Evolutionary conservation across 73 alveolate species (phyloP).

Genomic region (Blepharisma stoltei): DNA sequence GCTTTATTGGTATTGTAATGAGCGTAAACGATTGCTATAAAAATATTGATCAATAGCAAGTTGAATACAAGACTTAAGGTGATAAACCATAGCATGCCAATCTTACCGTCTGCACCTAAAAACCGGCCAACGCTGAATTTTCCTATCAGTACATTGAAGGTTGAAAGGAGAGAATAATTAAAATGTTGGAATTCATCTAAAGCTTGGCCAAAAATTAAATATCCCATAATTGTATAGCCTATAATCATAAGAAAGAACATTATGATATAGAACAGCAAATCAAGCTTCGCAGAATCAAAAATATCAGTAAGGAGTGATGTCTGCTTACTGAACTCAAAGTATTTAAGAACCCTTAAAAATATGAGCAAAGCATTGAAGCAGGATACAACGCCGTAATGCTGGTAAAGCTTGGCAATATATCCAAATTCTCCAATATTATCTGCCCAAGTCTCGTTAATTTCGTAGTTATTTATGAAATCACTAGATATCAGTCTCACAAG

Average conservation of each 20-base stretch:
- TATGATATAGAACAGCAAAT: slow-evolving; percentile 46
- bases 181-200: slow-evolving; percentile 27
- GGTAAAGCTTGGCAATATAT: slow-evolving; percentile 10
- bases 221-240: slow-evolving; percentile 51
- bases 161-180: slow-evolving; percentile 13
- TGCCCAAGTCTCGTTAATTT: slow-evolving; percentile 6
- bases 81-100: slow-evolving; percentile 33
- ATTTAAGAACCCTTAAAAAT: slow-evolving; percentile 43
- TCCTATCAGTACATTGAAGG: slow-evolving; percentile 8
- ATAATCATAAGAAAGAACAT: slow-evolving; percentile 43
- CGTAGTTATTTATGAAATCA: background rate
- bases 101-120: slow-evolving; percentile 29
- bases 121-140: slow-evolving; percentile 26
- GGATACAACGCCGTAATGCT: slow-evolving; percentile 24
- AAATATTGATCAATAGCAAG: slow-evolving; percentile 39
- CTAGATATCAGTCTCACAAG: slow-evolving; percentile 21
- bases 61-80: slow-evolving; percentile 36
- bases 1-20: slow-evolving; percentile 32
- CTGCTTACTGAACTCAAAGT: slow-evolving; percentile 44
- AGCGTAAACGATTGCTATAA: slow-evolving; percentile 47
- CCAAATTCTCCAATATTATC: slow-evolving; percentile 20
- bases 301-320: slow-evolving; percentile 50
- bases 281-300: slow-evolving; percentile 38
- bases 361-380: slow-evolving; percentile 39
- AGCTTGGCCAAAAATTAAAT: slow-evolving; percentile 39